Percentiles rank a stretch among this genome's conserved stretches.
Evolutionary conservation across 257 asterid genomes (phyloP).

Genomic region (Solanum gandarillasii): DNA sequence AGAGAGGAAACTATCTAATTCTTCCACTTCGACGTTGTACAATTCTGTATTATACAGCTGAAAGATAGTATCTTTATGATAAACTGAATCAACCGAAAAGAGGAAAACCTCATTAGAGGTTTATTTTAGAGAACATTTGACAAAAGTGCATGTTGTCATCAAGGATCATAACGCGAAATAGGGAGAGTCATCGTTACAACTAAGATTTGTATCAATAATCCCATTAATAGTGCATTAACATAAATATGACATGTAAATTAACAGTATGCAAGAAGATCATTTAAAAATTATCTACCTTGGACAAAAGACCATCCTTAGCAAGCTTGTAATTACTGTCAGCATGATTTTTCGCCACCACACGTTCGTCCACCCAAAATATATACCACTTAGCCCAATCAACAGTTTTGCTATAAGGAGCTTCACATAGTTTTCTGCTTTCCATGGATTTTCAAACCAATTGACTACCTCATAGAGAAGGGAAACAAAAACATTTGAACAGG

Average conservation of each 20-base stretch:
- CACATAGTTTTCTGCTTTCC: conserved; percentile 70
- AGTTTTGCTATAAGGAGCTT: conserved; percentile 84
- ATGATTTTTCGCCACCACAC: conserved; percentile 82
- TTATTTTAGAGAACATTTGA: background rate
- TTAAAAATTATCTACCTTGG: conserved; percentile 53
- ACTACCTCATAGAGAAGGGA: background rate
- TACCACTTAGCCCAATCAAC: conserved; percentile 96
- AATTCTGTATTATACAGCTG: background rate
- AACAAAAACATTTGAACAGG: background rate
- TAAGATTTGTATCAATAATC: background rate
- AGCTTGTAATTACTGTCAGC: conserved; percentile 90
- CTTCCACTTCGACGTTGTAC: background rate
- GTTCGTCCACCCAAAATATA: conserved; percentile 87
- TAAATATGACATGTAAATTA: background rate
- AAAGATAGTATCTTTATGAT: background rate
- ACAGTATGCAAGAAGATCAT: background rate
- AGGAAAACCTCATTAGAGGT: background rate
- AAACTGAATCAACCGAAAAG: background rate
- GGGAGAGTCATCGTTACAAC: background rate
- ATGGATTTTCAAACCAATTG: background rate
- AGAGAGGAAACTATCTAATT: background rate
- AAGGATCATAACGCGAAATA: background rate
- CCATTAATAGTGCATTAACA: background rate
- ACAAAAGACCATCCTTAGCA: conserved; percentile 60
- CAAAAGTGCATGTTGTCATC: background rate